phyloP scores from a whole-genome alignment of 1,284 basidiomycete species.

The Termitomyces sp. region DNA sequence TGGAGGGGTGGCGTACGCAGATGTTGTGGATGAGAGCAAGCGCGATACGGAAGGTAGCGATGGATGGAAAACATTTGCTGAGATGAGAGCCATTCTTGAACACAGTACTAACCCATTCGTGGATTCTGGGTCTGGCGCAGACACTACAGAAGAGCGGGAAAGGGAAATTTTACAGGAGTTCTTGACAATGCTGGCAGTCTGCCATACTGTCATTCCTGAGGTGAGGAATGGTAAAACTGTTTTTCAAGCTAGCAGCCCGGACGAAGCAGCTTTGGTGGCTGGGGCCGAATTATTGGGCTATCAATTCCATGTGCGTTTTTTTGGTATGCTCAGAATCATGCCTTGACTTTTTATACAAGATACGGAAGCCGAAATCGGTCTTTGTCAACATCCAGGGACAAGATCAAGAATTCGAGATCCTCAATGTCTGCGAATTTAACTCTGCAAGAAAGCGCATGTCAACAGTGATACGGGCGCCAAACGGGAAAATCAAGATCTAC shows the following conservation, averaged over 20 bases:
- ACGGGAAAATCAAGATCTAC: constrained; percentile 91
- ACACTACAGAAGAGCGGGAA: constrained; percentile 34
- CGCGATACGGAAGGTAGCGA: constrained; percentile 62
- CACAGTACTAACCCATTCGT: constrained; percentile 50
- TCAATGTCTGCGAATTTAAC: constrained; percentile 99
- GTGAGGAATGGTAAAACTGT: constrained; percentile 77
- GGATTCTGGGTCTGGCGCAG: constrained; percentile 37
- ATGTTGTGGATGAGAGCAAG: constrained; percentile 81
- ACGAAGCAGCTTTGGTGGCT: constrained; percentile 94
- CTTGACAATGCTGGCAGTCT: constrained; percentile 87
- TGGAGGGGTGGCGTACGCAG: constrained; percentile 86
- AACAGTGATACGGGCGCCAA: constrained; percentile 82
- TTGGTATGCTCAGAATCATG: background rate
- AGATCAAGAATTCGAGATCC: constrained; percentile 80
- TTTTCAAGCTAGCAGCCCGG: constrained; percentile 97
- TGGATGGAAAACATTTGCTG: constrained; percentile 72
- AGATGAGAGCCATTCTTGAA: constrained; percentile 57
- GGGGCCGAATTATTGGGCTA: constrained; percentile 93
- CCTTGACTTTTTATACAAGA: constrained; percentile 50
- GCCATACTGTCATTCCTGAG: constrained; percentile 99
- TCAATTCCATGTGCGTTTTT: constrained; percentile 76
- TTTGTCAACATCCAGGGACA: constrained; percentile 80
- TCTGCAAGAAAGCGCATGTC: constrained; percentile 98
- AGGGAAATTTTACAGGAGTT: constrained; percentile 77
- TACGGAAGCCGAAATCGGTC: constrained; percentile 92